phyloP scores from a whole-genome alignment of 2,329 filamentous ascomycete species.

The Trichoderma koningiopsis region DNA sequence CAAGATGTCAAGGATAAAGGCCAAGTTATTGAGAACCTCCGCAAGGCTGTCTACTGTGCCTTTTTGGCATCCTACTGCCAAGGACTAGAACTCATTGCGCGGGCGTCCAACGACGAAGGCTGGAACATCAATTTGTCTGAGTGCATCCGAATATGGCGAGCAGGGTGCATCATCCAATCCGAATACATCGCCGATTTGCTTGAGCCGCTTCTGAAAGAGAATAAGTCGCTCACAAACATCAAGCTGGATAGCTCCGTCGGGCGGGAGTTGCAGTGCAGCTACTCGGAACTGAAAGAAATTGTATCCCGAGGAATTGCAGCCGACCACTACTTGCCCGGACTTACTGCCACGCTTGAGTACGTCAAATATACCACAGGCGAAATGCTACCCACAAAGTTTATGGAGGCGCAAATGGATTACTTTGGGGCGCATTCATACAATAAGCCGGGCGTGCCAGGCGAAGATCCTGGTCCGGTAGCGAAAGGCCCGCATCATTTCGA shows the following conservation, averaged over 20 bases:
- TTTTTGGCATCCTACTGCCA: background rate
- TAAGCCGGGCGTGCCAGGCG: background rate
- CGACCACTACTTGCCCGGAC: constrained; percentile 62
- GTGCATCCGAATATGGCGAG: background rate
- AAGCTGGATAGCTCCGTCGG: background rate
- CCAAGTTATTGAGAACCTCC: background rate
- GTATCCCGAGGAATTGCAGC: constrained; percentile 56
- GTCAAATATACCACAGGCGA: constrained; percentile 64
- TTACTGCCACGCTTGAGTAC: constrained; percentile 67
- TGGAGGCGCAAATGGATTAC: constrained; percentile 71
- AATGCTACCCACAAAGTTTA: constrained; percentile 66
- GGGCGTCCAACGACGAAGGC: background rate
- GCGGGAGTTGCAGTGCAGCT: constrained; percentile 34
- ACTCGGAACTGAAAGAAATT: constrained; percentile 56
- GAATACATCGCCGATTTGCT: background rate
- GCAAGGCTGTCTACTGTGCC: background rate
- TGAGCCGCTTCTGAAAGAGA: background rate
- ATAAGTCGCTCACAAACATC: background rate
- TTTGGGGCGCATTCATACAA: constrained; percentile 59
- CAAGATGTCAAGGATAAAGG: background rate
- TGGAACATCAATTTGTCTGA: background rate
- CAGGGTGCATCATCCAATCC: background rate
- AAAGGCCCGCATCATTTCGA: background rate
- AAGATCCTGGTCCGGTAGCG: background rate
- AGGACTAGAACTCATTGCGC: background rate